Evolutionary conservation across 805 yeast species (phyloP).

Genomic region (Barnettozyma salicaria): DNA sequence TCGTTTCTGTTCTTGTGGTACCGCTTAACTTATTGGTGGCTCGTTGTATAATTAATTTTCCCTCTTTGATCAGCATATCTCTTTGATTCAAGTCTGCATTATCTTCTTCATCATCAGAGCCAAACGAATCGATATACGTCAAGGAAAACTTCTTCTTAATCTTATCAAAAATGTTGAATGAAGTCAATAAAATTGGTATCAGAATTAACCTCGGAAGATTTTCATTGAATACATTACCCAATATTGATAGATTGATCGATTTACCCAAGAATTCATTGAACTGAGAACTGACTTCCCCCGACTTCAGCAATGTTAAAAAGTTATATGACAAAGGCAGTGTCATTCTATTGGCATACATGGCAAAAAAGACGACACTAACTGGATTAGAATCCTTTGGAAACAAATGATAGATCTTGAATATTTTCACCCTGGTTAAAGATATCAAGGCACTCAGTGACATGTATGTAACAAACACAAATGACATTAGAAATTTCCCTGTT

Average conservation of each 20-base stretch:
- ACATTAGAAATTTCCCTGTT: constrained; percentile 32
- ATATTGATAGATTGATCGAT: constrained; percentile 67
- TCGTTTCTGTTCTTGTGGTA: background rate
- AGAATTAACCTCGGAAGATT: constrained; percentile 70
- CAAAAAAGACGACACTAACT: constrained; percentile 68
- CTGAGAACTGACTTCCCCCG: constrained; percentile 40
- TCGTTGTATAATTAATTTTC: constrained; percentile 22
- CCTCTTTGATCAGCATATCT: constrained; percentile 20
- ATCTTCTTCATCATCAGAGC: constrained; percentile 31
- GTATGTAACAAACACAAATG: constrained; percentile 44
- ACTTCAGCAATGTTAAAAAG: constrained; percentile 54
- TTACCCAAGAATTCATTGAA: constrained; percentile 73
- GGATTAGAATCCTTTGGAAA: constrained; percentile 69
- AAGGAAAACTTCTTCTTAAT: constrained; percentile 33
- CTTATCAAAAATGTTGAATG: constrained; percentile 62
- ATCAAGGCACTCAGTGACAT: constrained; percentile 65
- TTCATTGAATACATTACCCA: constrained; percentile 66
- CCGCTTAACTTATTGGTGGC: too few species aligned
- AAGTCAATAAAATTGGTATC: constrained; percentile 60
- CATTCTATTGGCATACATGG: constrained; percentile 73
- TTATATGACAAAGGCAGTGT: constrained; percentile 80
- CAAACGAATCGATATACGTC: constrained; percentile 32
- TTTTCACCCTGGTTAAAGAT: constrained; percentile 58
- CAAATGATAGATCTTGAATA: constrained; percentile 73
- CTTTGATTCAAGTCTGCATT: constrained; percentile 17